A percentile compares a stretch with the other conserved stretches of the same genome.
Conservation (phyloP, 257 asterid species). For the Verbascum thapsus region DNA sequence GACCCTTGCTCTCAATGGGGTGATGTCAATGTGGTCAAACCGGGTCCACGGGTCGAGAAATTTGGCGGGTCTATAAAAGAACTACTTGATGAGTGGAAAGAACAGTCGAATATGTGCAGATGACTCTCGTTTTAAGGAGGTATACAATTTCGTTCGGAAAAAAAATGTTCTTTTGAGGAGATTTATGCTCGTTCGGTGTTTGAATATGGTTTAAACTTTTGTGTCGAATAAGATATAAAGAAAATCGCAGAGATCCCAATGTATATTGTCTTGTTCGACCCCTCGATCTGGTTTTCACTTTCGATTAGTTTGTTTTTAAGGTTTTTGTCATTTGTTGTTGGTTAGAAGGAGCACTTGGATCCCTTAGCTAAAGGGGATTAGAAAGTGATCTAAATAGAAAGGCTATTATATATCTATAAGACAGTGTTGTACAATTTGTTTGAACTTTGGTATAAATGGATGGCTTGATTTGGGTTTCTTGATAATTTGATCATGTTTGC, state of each 20-base stretch:
- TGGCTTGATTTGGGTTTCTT: slow-evolving; percentile 3
- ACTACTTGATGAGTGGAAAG: slow-evolving; percentile 52
- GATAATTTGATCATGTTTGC: background rate
- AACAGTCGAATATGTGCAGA: slow-evolving; percentile 61
- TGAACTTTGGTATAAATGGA: slow-evolving; percentile 24
- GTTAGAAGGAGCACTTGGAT: slow-evolving; percentile 15
- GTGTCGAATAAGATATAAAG: too few relatives aligned
- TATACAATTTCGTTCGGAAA: slow-evolving; percentile 4
- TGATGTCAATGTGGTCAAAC: slow-evolving; percentile 66
- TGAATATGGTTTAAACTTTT: too few relatives aligned
- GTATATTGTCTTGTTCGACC: slow-evolving; percentile 15
- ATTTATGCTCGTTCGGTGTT: slow-evolving; percentile 37
- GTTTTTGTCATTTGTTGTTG: slow-evolving; percentile 3
- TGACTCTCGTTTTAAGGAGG: slow-evolving; percentile 29
- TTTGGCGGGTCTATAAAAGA: slow-evolving; percentile 51
- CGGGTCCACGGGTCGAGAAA: slow-evolving; percentile 63
- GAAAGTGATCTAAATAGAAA: slow-evolving; percentile 22
- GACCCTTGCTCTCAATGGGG: slow-evolving; percentile 97
- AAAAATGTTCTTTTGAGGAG: slow-evolving; percentile 41
- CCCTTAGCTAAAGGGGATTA: slow-evolving; percentile 15
- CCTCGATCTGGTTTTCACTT: background rate
- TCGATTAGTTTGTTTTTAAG: slow-evolving; percentile 9
- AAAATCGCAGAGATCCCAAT: slow-evolving; percentile 10
- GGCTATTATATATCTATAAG: slow-evolving; percentile 26
- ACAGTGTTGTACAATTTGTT: slow-evolving; percentile 33